Percentiles rank a stretch among this genome's conserved stretches.
phyloP scores from a whole-genome alignment of 768 basidiomycete genomes.

The Termitomyces sp. region DNA sequence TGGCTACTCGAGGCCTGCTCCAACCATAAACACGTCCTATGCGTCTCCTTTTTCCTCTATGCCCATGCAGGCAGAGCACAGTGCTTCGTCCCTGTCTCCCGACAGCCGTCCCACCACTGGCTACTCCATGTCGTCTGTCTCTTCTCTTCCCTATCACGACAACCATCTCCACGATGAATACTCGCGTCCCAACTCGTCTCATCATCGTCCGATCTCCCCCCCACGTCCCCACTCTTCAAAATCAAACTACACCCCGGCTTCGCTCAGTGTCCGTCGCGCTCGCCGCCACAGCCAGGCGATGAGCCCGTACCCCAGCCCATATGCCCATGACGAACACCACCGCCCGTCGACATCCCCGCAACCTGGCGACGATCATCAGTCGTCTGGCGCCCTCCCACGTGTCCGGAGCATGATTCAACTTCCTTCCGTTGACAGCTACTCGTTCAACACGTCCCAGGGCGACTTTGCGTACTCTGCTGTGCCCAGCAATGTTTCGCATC shows the following conservation, averaged over 20 bases:
- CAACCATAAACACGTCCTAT: constrained; percentile 72
- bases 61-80: constrained; percentile 63
- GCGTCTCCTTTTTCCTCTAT: constrained; percentile 65
- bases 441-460: constrained; percentile 58
- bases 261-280: constrained; percentile 65
- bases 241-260: constrained; percentile 44
- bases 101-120: constrained; percentile 84
- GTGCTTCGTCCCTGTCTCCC: constrained; percentile 72
- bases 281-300: constrained; percentile 84
- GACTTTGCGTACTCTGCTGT: constrained; percentile 81
- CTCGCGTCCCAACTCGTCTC: constrained; percentile 69
- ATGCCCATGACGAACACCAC: constrained; percentile 60
- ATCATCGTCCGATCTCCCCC: constrained; percentile 67
- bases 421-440: constrained; percentile 65
- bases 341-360: constrained; percentile 72
- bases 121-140: constrained; percentile 81
- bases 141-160: constrained; percentile 70
- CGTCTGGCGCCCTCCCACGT: constrained; percentile 49
- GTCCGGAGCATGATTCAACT: constrained; percentile 83
- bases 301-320: constrained; percentile 83
- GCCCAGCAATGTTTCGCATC: constrained; percentile 39
- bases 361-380: constrained; percentile 50
- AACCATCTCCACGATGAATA: constrained; percentile 52
- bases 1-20: constrained; percentile 53
- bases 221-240: constrained; percentile 62